Evolutionary conservation across 305 asterid species (phyloP), one percentile per base, ranked within the genome.

Genomic region (Fraxinus velutina): DNA sequence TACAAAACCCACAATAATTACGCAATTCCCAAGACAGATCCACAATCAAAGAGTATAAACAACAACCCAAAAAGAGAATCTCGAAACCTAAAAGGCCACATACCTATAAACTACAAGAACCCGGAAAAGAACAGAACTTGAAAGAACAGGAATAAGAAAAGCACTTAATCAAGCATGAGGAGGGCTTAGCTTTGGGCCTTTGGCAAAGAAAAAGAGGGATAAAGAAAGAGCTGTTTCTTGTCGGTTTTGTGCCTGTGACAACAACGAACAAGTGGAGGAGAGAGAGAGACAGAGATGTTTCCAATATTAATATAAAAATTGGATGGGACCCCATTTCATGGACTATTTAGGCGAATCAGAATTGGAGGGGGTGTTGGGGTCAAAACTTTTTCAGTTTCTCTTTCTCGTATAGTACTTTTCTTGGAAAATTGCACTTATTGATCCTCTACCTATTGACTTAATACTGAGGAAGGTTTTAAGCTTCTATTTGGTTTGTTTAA

Each of bases 341-440:
- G 39, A 70, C 74, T 27, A 29, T 68, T 68, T 44, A 30, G 39
- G 42, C 75, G 75, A 70, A 70, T 70, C 75, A 70, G 42, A 30
- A 32, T 70, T 32, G 75, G 75, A 70, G 44, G 75, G 42, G 75
- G 44, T 70, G 75, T 70, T 70, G 24, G 27, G 44, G 75, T 70
- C 75, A 66, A 32, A 70, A 70, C 39, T 9, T 8, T 62, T 62
- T 3, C 72, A 52, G 62, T 62, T 62, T 62, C 24, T 19, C 72
- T 62, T 24, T 62, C 72, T 10, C 72, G 6, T 62, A 22, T 9
- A 3, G 33, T 62, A 62, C 15, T 24, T 62, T 21, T 62, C 30
- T 62, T 62, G 72, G 33, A 62, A 62, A 62, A 7, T 22, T 62
- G n/a, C 72, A 62, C 68, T 21, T 4, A 24, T 10, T 62, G n/a